Evolutionary conservation across 441 rosid genomes (phyloP).

Genomic region (Dalechampia spathulata): DNA sequence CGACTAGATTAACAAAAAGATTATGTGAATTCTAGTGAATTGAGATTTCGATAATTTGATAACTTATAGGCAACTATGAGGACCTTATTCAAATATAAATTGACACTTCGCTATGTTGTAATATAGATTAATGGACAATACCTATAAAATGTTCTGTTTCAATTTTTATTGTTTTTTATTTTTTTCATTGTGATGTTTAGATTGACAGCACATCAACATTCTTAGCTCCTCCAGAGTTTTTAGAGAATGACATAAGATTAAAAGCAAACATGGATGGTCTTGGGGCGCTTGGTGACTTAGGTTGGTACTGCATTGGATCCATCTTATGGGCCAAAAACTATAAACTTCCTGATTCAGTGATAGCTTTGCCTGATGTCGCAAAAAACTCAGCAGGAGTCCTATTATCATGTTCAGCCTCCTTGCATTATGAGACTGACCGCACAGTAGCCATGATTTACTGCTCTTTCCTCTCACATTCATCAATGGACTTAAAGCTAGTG

Average conservation of each 20-base stretch:
- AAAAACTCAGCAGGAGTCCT: constrained; percentile 9
- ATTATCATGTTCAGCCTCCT: constrained; percentile 9
- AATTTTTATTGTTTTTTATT: too few species aligned
- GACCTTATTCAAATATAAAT: too few species aligned
- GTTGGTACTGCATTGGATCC: constrained; percentile 59
- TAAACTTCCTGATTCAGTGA: constrained; percentile 36
- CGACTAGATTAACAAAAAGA: too few species aligned
- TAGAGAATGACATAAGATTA: constrained; percentile 41
- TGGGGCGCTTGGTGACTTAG: constrained; percentile 58
- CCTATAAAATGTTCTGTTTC: too few species aligned
- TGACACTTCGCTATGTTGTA: too few species aligned
- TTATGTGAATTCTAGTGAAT: too few species aligned
- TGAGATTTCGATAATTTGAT: too few species aligned
- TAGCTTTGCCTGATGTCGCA: constrained; percentile 30
- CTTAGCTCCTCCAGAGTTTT: constrained; percentile 28
- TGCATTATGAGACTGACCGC: constrained; percentile 5
- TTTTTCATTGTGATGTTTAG: constrained; percentile 9
- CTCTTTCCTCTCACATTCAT: constrained; percentile 36
- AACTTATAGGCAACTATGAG: too few species aligned
- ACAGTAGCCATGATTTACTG: constrained; percentile 5
- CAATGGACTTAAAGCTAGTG: constrained; percentile 37
- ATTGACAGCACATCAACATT: constrained; percentile 40
- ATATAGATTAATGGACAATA: too few species aligned
- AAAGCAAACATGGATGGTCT: constrained; percentile 42
- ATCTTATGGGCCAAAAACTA: constrained; percentile 51